Conservation (phyloP, 2,329 filamentous ascomycete species). For the Chlorencoelia australis region DNA sequence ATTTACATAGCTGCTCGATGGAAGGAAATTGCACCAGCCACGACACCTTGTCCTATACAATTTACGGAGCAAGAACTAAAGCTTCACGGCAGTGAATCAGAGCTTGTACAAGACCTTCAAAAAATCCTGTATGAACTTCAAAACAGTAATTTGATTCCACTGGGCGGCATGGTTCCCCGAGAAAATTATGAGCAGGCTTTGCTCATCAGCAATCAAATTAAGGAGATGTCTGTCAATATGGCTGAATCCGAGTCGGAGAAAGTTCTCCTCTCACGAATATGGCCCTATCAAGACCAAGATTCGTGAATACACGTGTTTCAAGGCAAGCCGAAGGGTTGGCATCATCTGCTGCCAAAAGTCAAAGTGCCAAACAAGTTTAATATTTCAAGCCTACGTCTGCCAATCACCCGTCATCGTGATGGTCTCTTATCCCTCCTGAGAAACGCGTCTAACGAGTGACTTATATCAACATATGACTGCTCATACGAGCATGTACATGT, state of each 20-base stretch:
- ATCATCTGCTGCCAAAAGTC: not conserved
- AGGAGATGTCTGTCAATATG: slow-evolving; percentile 10
- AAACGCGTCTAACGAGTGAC: not conserved
- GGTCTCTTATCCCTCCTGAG: no score
- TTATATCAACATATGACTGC: not conserved
- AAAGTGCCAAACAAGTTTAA: not conserved
- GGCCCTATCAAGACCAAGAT: slow-evolving; percentile 9
- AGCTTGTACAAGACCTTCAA: slow-evolving; percentile 11
- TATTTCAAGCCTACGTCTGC: slow-evolving; percentile 3
- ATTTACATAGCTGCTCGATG: not conserved
- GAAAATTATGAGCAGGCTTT: slow-evolving; percentile 9
- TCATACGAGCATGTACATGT: not conserved
- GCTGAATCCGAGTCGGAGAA: no score
- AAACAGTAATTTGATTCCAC: slow-evolving; percentile 6
- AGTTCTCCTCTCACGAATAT: slow-evolving; percentile 7
- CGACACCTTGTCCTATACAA: slow-evolving; percentile 8
- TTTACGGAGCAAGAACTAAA: slow-evolving; percentile 9
- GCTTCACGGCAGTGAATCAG: slow-evolving; percentile 10
- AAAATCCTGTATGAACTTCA: slow-evolving; percentile 8
- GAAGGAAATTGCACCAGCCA: not conserved
- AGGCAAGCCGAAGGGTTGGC: not conserved
- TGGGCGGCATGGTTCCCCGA: slow-evolving; percentile 10
- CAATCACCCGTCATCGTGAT: slow-evolving; percentile 1
- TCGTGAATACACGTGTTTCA: not conserved
- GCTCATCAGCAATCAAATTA: no score